Conservation (phyloP, 2,329 filamentous ascomycete species). For the Pestalotiopsis sp. region DNA sequence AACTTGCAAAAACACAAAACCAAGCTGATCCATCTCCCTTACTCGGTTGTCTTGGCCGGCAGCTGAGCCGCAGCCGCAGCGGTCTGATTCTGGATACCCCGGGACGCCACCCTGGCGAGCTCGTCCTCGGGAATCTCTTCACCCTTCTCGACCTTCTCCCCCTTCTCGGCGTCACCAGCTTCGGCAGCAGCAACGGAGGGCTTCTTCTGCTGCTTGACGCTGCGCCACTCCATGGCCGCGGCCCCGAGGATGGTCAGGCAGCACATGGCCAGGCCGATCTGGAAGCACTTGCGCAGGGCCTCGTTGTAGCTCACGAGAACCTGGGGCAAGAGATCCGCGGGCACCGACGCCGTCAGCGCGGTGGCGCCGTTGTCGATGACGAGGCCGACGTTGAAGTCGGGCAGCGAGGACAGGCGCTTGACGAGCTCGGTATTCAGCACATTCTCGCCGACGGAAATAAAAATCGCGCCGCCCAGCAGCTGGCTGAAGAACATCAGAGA, state of each 20-base stretch:
- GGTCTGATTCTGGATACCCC: neutral
- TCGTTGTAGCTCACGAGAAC: conserved; percentile 59
- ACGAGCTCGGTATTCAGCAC: conserved; percentile 45
- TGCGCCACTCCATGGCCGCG: conserved; percentile 62
- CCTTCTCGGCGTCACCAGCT: conserved; percentile 21
- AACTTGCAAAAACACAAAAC: neutral
- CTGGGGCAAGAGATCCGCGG: conserved; percentile 23
- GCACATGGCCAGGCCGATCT: conserved; percentile 59
- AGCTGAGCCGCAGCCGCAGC: conserved; percentile 7
- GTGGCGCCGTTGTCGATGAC: conserved; percentile 36
- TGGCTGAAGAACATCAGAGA: conserved; percentile 49
- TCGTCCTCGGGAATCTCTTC: conserved; percentile 2
- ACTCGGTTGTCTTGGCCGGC: neutral
- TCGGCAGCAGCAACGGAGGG: neutral
- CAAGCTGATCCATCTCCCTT: neutral
- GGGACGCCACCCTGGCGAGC: neutral
- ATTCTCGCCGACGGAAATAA: conserved; percentile 48
- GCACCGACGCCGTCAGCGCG: conserved; percentile 23
- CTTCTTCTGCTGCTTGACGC: conserved; percentile 37
- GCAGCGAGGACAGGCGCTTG: conserved; percentile 33
- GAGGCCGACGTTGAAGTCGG: conserved; percentile 28
- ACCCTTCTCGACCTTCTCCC: too few relatives aligned
- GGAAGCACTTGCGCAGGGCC: conserved; percentile 61
- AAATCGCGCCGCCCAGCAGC: conserved; percentile 48
- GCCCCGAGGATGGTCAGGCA: conserved; percentile 58